Evolutionary conservation across 495 filamentous ascomycete species (phyloP), one percentile per base, ranked within the genome.

Genomic region (Tetracladium marchalianum): DNA sequence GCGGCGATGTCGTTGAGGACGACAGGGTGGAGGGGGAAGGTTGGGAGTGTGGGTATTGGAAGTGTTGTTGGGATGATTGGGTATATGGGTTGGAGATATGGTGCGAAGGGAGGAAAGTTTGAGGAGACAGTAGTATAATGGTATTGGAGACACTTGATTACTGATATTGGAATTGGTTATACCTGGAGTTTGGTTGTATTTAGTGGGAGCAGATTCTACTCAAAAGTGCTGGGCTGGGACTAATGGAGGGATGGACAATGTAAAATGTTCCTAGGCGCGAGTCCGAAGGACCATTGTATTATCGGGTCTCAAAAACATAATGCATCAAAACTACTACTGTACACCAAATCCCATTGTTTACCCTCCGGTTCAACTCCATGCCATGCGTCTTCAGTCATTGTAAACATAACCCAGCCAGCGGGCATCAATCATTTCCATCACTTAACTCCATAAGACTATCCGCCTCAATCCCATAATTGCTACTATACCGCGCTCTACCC

Each of bases 1-100:
- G 49, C 61, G 17, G 58, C 44, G 34, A 50, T 51, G 16, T 62
- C 41, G 13, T 44, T 60, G 11, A 35, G 46, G 33, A 42, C 46
- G 39, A 48, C 55, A 44, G 57, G 50, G 35, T 65, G 56, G 62
- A 55, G 55, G 51, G 61, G 56, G n/a, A 43, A 56, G 24, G 50
- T 65, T 50, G 68, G 46, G 55, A 56, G 44, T 31, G 60, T 31
- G 35, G 75, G 72, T 10, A 46, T 61, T 33, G 74, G 66, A 11
- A 70, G 63, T 27, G 22, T 27, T 3, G 22, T 27, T 27, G 22
- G 22, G 22, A 27, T 7, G 7, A 7, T 7, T 3, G 22, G 22
- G 3, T 27, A 27, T 27, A 27, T 27, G 22, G 60, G 46, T 6
- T 66, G 62, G 62, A 50, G 60, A 37, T 65, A 67, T 53, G 64